Percentiles rank a stretch among this genome's conserved stretches.
Conservation (phyloP, 2,329 filamentous ascomycete species). For the Tolypocladium tropicale region DNA sequence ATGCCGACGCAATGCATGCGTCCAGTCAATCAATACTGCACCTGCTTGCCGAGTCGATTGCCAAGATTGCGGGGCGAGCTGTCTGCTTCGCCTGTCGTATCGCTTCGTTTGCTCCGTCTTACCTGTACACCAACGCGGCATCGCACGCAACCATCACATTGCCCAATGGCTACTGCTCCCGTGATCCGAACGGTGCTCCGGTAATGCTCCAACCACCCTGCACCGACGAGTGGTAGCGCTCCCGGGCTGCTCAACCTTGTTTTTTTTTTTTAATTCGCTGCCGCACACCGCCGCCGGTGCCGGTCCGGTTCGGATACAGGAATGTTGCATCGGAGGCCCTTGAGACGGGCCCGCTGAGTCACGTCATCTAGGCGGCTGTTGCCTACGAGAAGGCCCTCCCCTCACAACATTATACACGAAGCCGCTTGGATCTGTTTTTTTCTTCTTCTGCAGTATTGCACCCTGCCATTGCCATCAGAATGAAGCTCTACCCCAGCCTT, state of each 20-base stretch:
- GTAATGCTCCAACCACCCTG: background rate
- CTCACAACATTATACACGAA: background rate
- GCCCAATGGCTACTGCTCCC: too few species aligned
- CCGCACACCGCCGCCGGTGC: background rate
- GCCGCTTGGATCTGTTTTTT: background rate
- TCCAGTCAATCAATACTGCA: background rate
- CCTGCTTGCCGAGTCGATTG: background rate
- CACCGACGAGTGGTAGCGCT: background rate
- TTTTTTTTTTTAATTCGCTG: background rate
- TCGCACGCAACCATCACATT: background rate
- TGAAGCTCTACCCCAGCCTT: slow-evolving; percentile 52
- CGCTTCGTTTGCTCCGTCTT: background rate
- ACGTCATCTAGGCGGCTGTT: background rate
- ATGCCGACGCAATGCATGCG: background rate
- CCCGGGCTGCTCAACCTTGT: background rate
- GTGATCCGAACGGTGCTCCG: background rate
- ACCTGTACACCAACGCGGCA: background rate
- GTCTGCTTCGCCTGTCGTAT: background rate
- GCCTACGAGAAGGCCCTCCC: background rate
- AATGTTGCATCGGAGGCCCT: background rate
- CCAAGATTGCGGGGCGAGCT: background rate
- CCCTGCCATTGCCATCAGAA: slow-evolving; percentile 16
- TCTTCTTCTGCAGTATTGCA: background rate
- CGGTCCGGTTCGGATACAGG: background rate
- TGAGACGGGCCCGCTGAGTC: background rate